A percentile compares a stretch with the other conserved stretches of the same genome.
Evolutionary conservation across 345 rosid genomes (phyloP).

Genomic region (Gossypium mustelinum): DNA sequence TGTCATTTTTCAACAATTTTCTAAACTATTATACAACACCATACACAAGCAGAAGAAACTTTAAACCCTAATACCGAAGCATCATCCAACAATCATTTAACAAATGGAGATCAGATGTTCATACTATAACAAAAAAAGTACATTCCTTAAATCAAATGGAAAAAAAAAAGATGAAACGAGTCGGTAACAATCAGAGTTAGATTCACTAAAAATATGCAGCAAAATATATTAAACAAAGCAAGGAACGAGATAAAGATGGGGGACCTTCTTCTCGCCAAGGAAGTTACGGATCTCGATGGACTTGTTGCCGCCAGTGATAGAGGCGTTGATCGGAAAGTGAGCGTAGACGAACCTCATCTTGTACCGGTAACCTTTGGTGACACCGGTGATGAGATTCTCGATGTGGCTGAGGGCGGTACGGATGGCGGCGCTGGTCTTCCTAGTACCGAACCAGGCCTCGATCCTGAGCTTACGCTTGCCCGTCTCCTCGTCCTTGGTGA

Average conservation of each 20-base stretch:
- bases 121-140: not conserved
- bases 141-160: not conserved
- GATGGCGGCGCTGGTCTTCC: conserved; percentile 60
- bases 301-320: conserved; percentile 39
- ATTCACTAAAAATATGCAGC: not conserved
- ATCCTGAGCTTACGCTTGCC: conserved; percentile 53
- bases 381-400: conserved; percentile 60
- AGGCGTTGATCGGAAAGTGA: conserved; percentile 81
- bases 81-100: not conserved
- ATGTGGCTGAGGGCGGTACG: conserved; percentile 73
- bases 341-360: conserved; percentile 88
- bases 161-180: not conserved
- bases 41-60: not conserved
- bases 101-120: not conserved
- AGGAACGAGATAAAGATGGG: no score
- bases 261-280: conserved; percentile 61
- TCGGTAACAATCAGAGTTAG: not conserved
- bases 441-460: conserved; percentile 56
- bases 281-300: conserved; percentile 77
- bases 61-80: not conserved
- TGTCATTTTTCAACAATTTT: not conserved
- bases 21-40: not conserved
- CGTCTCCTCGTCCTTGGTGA: conserved; percentile 43
- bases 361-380: conserved; percentile 69
- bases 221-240: not conserved